phyloP scores from a whole-genome alignment of 352 stramenopile genomes.

The Pythium rhizo-oryzae region DNA sequence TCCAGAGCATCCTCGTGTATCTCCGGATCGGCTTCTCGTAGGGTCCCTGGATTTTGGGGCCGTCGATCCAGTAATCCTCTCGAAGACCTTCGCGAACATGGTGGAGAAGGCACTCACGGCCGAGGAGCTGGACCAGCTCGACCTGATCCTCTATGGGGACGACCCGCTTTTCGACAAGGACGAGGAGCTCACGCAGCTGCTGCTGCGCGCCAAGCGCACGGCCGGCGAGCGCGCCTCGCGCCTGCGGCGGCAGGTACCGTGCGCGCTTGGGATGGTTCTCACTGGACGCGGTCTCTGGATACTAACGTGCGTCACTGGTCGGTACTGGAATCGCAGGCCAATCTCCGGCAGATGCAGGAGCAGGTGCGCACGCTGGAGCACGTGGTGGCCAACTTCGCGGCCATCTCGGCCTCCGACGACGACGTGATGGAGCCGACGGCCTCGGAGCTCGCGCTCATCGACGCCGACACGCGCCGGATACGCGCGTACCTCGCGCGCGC shows the following conservation, averaged over 20 bases:
- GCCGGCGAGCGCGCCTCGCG: constrained; percentile 22
- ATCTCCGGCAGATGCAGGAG: constrained; percentile 29
- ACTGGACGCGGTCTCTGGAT: constrained; percentile 4
- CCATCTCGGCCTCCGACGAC: constrained; percentile 20
- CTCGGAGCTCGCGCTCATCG: constrained; percentile 1
- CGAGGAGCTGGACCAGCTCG: constrained; percentile 24
- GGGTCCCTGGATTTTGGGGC: neutral
- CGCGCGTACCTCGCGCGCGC: constrained; percentile 21
- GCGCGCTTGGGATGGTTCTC: neutral
- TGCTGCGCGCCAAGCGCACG: constrained; percentile 27
- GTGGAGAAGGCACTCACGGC: constrained; percentile 19
- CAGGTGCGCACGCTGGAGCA: constrained; percentile 23
- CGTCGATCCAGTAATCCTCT: neutral
- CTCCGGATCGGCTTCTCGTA: neutral
- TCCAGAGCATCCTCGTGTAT: neutral
- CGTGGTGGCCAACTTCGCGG: constrained; percentile 24
- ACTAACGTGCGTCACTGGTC: too few relatives aligned
- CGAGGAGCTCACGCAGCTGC: constrained; percentile 22
- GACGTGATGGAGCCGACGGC: neutral
- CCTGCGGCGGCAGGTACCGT: constrained; percentile 24
- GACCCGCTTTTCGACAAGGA: constrained; percentile 20
- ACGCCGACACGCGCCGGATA: constrained; percentile 23
- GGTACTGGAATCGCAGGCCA: constrained; percentile 8
- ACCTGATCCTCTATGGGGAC: constrained; percentile 23
- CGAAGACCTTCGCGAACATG: neutral